A percentile compares a stretch with the other conserved stretches of the same genome.
Evolutionary conservation across 192 early-diverging fungal genomes (phyloP).

Genomic region (Coemansia guatemalensis): DNA sequence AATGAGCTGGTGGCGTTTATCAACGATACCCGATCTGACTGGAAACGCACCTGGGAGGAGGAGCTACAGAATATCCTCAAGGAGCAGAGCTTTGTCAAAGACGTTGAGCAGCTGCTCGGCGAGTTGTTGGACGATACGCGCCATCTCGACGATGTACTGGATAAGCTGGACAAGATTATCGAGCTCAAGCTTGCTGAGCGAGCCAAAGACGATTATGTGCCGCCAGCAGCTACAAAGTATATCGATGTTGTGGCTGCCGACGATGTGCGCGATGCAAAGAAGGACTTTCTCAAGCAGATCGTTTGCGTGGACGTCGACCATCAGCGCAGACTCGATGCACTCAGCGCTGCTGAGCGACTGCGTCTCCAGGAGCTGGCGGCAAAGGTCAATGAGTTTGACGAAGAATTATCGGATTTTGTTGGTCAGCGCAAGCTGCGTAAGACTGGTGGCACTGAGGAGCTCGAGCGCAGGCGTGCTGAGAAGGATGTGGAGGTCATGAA

Average conservation of each 20-base stretch:
- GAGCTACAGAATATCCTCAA: constrained; percentile 79
- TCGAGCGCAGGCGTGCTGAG: constrained; percentile 67
- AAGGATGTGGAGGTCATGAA: constrained; percentile 65
- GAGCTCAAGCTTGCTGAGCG: constrained; percentile 55
- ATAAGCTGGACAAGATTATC: constrained; percentile 63
- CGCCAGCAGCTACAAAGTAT: constrained; percentile 30
- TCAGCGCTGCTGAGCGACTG: constrained; percentile 65
- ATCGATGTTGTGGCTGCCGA: constrained; percentile 58
- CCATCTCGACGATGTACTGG: constrained; percentile 60
- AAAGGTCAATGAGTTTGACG: constrained; percentile 75
- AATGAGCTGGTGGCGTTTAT: constrained; percentile 60
- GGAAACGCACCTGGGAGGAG: constrained; percentile 84
- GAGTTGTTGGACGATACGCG: constrained; percentile 67
- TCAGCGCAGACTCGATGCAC: constrained; percentile 61
- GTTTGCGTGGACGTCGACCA: constrained; percentile 67
- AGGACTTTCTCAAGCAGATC: constrained; percentile 69
- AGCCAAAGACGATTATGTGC: constrained; percentile 37
- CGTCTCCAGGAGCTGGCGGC: constrained; percentile 65
- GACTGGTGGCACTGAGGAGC: constrained; percentile 73
- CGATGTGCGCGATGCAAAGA: constrained; percentile 65
- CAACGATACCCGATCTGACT: constrained; percentile 61
- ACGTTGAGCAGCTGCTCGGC: constrained; percentile 69
- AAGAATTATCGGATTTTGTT: constrained; percentile 70
- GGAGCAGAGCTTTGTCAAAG: constrained; percentile 79
- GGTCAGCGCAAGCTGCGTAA: constrained; percentile 63